phyloP scores from a whole-genome alignment of 176 grass and related monocot genomes.

The Alloteropsis semialata region DNA sequence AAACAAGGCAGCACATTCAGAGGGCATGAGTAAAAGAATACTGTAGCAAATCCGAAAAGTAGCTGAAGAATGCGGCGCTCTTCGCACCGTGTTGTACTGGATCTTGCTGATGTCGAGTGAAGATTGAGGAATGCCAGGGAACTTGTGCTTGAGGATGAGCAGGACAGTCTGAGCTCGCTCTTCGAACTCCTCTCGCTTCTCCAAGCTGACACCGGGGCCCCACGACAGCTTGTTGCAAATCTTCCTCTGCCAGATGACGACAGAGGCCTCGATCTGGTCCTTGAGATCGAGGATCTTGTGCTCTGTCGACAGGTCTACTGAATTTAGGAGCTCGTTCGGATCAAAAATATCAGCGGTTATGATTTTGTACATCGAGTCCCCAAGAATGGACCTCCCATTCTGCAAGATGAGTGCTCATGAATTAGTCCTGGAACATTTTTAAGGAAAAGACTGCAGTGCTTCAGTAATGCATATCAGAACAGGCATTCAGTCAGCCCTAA shows the following conservation, averaged over 20 bases:
- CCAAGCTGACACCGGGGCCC: slow-evolving; percentile 50
- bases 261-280: slow-evolving; percentile 76
- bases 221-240: slow-evolving; percentile 51
- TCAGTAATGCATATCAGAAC: neutral
- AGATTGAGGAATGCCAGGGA: slow-evolving; percentile 60
- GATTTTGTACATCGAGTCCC: slow-evolving; percentile 65
- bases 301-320: slow-evolving; percentile 58
- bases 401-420: slow-evolving; percentile 13
- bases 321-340: slow-evolving; percentile 59
- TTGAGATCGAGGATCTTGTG: slow-evolving; percentile 83
- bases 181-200: slow-evolving; percentile 77
- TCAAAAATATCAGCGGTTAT: slow-evolving; percentile 63
- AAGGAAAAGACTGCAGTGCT: neutral
- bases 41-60: neutral
- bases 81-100: slow-evolving; percentile 68
- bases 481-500: neutral
- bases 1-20: neutral
- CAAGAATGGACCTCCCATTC: slow-evolving; percentile 71
- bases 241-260: slow-evolving; percentile 84
- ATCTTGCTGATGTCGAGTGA: slow-evolving; percentile 85
- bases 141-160: slow-evolving; percentile 72
- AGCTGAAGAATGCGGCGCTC: neutral
- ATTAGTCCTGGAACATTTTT: slow-evolving; percentile 1
- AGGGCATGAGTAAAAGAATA: neutral
- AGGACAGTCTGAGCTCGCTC: slow-evolving; percentile 58